These are phyloP conservation scores for Coemansia sp. DNA, from an alignment of 192 early-diverging fungal genomes.

Conservation along the genomic window DNA sequence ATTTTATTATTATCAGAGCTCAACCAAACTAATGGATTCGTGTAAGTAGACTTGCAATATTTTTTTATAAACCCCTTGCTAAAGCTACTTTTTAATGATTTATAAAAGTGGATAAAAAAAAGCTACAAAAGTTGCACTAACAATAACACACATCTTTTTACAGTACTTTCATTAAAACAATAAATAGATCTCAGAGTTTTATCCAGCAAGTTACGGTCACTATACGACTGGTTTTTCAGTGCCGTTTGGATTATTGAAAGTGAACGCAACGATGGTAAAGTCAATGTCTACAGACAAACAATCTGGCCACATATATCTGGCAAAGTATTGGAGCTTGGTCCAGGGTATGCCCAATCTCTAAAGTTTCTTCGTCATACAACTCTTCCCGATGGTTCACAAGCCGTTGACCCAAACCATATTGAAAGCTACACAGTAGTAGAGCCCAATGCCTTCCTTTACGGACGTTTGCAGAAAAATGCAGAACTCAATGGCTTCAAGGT, in stretches of 20 bases:
- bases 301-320: slow-evolving; percentile 39
- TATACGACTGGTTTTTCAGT: slow-evolving; percentile 39
- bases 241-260: slow-evolving; percentile 28
- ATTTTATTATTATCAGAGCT: too few species aligned
- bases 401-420: slow-evolving; percentile 20
- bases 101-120: too few species aligned
- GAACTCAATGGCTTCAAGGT: slow-evolving; percentile 35
- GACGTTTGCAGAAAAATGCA: slow-evolving; percentile 24
- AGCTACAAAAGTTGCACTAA: too few species aligned
- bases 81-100: too few species aligned
- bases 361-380: slow-evolving; percentile 31
- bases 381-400: slow-evolving; percentile 13
- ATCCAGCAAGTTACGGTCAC: too few species aligned
- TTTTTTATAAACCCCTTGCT: too few species aligned
- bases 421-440: slow-evolving; percentile 38
- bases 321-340: slow-evolving; percentile 44
- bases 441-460: slow-evolving; percentile 42
- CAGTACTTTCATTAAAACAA: too few species aligned
- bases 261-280: slow-evolving; percentile 29
- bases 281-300: slow-evolving; percentile 30
- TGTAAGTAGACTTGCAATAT: too few species aligned
- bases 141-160: slow-evolving; percentile 1
- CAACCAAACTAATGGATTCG: too few species aligned
- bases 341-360: slow-evolving; percentile 33
- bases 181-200: too few species aligned